Conservation (phyloP, 768 basidiomycete species). For the Boletus patriciae region DNA sequence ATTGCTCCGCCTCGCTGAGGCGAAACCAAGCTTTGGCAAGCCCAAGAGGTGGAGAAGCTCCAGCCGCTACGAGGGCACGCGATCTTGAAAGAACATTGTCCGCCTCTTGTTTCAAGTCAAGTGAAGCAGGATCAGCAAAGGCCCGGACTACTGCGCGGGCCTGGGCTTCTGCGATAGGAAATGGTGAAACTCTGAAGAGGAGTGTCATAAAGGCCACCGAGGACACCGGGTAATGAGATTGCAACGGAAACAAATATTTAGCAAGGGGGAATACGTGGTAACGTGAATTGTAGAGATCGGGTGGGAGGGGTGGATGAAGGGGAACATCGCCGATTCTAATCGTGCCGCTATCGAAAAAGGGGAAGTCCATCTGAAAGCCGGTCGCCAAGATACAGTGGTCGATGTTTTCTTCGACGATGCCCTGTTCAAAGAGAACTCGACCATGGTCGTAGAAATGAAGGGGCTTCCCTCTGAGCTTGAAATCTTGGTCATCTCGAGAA, state of each 20-base stretch:
- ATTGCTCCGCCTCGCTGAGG: constrained; percentile 55
- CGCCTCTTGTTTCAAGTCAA: constrained; percentile 51
- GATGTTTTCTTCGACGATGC: constrained; percentile 50
- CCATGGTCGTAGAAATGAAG: constrained; percentile 43
- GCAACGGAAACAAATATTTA: constrained; percentile 65
- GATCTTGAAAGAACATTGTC: constrained; percentile 51
- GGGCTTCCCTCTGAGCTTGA: constrained; percentile 45
- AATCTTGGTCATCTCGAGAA: constrained; percentile 32
- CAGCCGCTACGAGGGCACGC: constrained; percentile 37
- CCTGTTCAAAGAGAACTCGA: constrained; percentile 59
- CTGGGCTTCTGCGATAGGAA: constrained; percentile 80
- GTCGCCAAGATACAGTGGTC: constrained; percentile 74
- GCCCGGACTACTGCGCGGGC: constrained; percentile 59
- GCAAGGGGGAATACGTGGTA: constrained; percentile 71
- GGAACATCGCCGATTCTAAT: constrained; percentile 43
- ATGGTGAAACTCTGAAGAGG: constrained; percentile 57
- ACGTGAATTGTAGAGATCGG: constrained; percentile 60
- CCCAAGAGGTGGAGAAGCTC: constrained; percentile 35
- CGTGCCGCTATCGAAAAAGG: constrained; percentile 50
- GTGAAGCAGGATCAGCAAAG: constrained; percentile 49
- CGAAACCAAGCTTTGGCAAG: constrained; percentile 60
- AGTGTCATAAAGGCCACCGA: constrained; percentile 70
- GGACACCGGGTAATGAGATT: constrained; percentile 43
- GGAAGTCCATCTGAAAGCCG: constrained; percentile 65
- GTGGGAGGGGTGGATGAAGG: constrained; percentile 48